Conservation (phyloP, 305 asterid genomes). For the Solanum aculeatissimum region DNA sequence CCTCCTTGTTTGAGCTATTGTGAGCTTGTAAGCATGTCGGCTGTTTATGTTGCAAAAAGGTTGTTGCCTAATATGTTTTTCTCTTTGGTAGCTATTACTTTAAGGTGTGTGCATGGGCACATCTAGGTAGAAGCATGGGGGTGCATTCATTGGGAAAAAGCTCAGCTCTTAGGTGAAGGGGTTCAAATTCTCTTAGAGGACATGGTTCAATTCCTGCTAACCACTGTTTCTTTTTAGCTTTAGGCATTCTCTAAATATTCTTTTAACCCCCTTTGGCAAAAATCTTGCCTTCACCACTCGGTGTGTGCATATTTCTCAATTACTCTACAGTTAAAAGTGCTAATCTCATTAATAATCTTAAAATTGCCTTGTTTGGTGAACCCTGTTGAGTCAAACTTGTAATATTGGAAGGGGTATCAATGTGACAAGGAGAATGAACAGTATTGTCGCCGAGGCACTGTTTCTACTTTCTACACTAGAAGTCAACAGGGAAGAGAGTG, state of each 20-base stretch:
- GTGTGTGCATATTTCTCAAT: not conserved
- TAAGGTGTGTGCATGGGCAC: not conserved
- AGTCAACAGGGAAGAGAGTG: not conserved
- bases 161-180: not conserved
- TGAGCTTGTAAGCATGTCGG: not conserved
- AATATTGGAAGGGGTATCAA: not conserved
- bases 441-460: not conserved
- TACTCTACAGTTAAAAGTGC: not conserved
- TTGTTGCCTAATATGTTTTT: not conserved
- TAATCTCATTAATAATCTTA: not conserved
- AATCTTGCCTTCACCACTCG: not conserved
- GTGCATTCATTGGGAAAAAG: not conserved
- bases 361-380: not conserved
- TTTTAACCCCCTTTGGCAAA: not conserved
- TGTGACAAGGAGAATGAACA: not conserved
- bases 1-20: not conserved
- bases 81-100: not conserved
- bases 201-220: not conserved
- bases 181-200: not conserved
- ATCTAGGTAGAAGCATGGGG: not conserved
- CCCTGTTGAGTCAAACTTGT: not conserved
- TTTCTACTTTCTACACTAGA: not conserved
- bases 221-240: not conserved
- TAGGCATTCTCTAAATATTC: not conserved
- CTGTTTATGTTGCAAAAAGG: not conserved